Base-by-base conservation (phyloP, 73 alveolate genomes). In the Paramecium biaurelia region DNA sequence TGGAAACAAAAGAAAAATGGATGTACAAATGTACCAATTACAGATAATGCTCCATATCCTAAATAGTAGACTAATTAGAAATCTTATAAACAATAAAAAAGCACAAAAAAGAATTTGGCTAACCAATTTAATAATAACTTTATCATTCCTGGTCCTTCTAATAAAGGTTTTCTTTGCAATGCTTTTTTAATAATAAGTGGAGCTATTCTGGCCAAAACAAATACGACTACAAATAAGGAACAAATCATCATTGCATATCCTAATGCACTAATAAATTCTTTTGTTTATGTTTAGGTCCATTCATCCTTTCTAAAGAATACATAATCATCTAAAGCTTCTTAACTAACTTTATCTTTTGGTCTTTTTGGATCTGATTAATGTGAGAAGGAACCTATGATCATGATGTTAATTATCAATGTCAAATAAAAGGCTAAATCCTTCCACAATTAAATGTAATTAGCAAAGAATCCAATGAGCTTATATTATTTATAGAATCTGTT, bases 371-470 rank as follows among this genome's bases (percentile, higher is more conserved):
- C 85, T 23, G 79, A 45, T 30, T 70, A 4, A 70, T 57, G 85
- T 15, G 82, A 95, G 35, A 93, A 94, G 18, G 98, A 95, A 32
- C 92, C 94, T 53, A 96, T 85, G 57, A 94, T 95, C 63, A 96
- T 85, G 1, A 95, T 2, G 79, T 96, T 96, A 72, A 92, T 95
- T 23, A 85, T 7, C 24, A 96, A 49, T 2, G 98, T 94, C 37
- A 93, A 76, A 86, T 92, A 92, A 45, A 94, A 89, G 1, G 99
- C 95, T 68, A 96, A 70, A 89, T 96, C 98, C 89, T 94, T 95
- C 98, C 99, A 96, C 43, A 96, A 92, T 88, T 94, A 93, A 4
- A 95, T 97, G 70, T 93, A 93, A 79, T 93, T 87, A 14, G 96
- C 94, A 9, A 96, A 90, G 18, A 92, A 95, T 76, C 79, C 96